These are phyloP conservation scores for Termitomyces sp. DNA, from an alignment of 768 basidiomycete species.

Conservation along the genomic window DNA sequence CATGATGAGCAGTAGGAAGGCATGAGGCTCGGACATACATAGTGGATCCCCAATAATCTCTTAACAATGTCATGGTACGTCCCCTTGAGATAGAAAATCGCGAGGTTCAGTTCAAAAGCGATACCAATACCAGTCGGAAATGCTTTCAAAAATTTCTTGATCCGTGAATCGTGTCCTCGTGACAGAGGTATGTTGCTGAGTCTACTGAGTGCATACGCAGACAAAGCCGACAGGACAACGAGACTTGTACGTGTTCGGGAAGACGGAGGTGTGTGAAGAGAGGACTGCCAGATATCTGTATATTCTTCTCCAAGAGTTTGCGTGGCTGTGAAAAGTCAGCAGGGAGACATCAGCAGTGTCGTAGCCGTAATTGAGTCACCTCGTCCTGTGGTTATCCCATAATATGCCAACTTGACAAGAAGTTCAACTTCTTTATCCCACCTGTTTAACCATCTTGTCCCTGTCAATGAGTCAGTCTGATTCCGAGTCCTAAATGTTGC, in stretches of 20 bases:
- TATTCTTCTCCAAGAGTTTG: constrained; percentile 93
- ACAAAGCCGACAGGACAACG: constrained; percentile 61
- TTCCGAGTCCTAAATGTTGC: neutral
- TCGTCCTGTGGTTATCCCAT: constrained; percentile 67
- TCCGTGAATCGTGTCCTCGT: constrained; percentile 27
- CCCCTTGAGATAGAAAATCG: constrained; percentile 74
- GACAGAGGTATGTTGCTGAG: constrained; percentile 34
- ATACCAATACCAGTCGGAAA: constrained; percentile 52
- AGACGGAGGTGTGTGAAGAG: constrained; percentile 36
- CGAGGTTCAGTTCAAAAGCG: constrained; percentile 67
- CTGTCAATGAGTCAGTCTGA: constrained; percentile 29
- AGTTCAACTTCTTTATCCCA: constrained; percentile 83
- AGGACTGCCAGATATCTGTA: constrained; percentile 71
- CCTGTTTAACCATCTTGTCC: constrained; percentile 71
- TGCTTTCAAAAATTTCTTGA: constrained; percentile 27
- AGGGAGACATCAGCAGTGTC: neutral
- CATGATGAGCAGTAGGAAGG: neutral
- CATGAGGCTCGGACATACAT: constrained; percentile 36
- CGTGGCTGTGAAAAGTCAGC: constrained; percentile 37
- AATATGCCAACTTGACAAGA: constrained; percentile 61
- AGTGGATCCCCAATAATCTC: constrained; percentile 59
- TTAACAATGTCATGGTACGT: constrained; percentile 72
- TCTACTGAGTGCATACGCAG: constrained; percentile 54
- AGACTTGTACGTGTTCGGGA: constrained; percentile 41
- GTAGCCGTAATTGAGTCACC: constrained; percentile 37